Evolutionary conservation across 2,329 filamentous ascomycete genomes (phyloP).

Genomic region (Penicillium occitanis): DNA sequence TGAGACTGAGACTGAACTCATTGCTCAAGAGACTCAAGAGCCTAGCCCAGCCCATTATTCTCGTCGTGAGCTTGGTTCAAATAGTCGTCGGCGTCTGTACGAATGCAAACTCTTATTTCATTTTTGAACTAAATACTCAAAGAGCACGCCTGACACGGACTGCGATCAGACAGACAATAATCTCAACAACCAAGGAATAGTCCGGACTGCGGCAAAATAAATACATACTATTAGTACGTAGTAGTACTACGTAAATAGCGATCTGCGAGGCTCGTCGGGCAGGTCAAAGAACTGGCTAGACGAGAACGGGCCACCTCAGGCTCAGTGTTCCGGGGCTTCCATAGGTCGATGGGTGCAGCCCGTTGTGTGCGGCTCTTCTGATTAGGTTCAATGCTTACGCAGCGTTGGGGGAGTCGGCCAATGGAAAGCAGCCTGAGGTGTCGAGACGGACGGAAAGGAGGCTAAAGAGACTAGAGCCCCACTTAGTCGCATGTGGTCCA

Average conservation of each 20-base stretch:
- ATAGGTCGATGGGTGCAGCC: not conserved
- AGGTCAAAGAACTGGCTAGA: not conserved
- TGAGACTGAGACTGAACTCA: not conserved
- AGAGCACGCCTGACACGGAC: not conserved
- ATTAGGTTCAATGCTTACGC: not conserved
- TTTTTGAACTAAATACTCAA: too few relatives aligned
- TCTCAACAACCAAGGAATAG: not conserved
- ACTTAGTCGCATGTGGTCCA: not conserved
- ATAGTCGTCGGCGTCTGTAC: not conserved
- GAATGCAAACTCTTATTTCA: not conserved
- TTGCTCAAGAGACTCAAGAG: not conserved
- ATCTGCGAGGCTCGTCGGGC: not conserved
- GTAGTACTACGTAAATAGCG: not conserved
- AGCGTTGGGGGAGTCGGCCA: not conserved
- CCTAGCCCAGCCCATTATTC: not conserved
- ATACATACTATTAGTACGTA: too few relatives aligned
- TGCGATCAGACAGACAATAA: not conserved
- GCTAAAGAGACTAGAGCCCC: not conserved
- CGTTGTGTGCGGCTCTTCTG: slow-evolving; percentile 9
- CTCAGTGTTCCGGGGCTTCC: not conserved
- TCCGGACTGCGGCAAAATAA: not conserved
- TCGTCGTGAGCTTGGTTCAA: not conserved
- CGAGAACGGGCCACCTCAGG: not conserved
- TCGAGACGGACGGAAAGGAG: not conserved
- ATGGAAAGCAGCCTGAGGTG: not conserved